Evolutionary conservation across 2,329 filamentous ascomycete genomes (phyloP).

Genomic region (Trichocomaceae sp.): DNA sequence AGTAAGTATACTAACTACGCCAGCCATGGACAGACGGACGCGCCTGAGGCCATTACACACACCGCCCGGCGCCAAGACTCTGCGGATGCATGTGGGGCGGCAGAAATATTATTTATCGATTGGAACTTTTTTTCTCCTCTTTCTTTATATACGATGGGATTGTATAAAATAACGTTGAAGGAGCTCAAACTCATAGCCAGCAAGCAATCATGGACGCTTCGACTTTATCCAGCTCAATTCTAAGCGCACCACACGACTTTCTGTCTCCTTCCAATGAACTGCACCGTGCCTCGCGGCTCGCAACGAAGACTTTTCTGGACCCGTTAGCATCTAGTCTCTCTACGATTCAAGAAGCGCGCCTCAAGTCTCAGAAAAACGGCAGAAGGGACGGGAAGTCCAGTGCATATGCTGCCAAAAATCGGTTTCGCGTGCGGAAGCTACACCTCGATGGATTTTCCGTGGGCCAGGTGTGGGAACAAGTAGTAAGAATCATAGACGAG

Average conservation of each 20-base stretch:
- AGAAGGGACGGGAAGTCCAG: background rate
- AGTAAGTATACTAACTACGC: too few species aligned
- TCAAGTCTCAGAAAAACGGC: conserved; percentile 54
- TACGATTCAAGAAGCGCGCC: conserved; percentile 62
- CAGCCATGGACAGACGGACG: too few species aligned
- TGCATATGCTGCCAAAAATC: conserved; percentile 59
- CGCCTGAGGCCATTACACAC: background rate
- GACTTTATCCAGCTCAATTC: conserved; percentile 30
- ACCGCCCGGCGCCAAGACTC: conserved; percentile 1
- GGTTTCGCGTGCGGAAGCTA: conserved; percentile 61
- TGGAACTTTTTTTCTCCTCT: background rate
- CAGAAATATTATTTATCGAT: background rate
- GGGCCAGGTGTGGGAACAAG: conserved; percentile 90
- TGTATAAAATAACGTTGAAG: background rate
- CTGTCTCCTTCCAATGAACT: conserved; percentile 65
- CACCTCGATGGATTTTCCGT: conserved; percentile 82
- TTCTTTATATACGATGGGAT: background rate
- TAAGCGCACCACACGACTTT: conserved; percentile 63
- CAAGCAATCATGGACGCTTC: background rate
- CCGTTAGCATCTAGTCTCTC: conserved; percentile 67
- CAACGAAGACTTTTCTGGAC: conserved; percentile 76
- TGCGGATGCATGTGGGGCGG: background rate
- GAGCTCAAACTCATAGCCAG: background rate
- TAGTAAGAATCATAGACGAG: conserved; percentile 70
- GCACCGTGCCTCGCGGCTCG: conserved; percentile 61